phyloP scores from a whole-genome alignment of 2,329 filamentous ascomycete genomes.

The Orbilia oligospora region DNA sequence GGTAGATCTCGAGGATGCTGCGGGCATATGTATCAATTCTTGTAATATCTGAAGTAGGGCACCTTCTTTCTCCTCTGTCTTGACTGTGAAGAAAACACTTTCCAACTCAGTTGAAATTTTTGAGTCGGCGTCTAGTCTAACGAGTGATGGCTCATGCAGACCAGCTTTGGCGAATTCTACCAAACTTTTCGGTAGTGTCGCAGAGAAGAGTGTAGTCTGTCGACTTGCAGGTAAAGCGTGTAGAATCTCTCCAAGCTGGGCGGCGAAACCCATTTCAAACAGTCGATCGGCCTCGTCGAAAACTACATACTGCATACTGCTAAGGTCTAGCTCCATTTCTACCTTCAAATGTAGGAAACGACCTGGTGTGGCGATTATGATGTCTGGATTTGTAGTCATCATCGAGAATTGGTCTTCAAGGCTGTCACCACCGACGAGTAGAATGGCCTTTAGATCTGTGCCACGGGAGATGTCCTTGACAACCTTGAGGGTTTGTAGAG shows the following conservation, averaged over 20 bases:
- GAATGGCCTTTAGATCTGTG: conserved; percentile 89
- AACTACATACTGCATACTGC: conserved; percentile 91
- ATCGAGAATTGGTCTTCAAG: conserved; percentile 93
- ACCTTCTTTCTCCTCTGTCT: conserved; percentile 93
- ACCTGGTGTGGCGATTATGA: conserved; percentile 92
- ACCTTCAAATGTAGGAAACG: conserved; percentile 97
- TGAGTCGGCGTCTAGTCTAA: conserved; percentile 91
- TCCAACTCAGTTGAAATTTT: conserved; percentile 97
- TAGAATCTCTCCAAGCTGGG: conserved; percentile 92
- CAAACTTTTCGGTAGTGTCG: conserved; percentile 90
- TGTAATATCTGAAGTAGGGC: conserved; percentile 89
- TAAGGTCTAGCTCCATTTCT: conserved; percentile 93
- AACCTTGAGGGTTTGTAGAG: conserved; percentile 94
- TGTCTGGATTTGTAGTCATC: conserved; percentile 93
- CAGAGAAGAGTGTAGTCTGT: conserved; percentile 94
- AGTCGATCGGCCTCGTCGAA: conserved; percentile 97
- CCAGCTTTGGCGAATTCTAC: conserved; percentile 97
- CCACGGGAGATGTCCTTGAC: conserved; percentile 93
- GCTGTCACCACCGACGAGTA: conserved; percentile 94
- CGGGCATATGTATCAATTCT: conserved; percentile 92
- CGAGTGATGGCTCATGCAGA: conserved; percentile 89
- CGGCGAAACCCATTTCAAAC: conserved; percentile 98
- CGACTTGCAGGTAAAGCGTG: conserved; percentile 85
- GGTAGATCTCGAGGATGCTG: conserved; percentile 73
- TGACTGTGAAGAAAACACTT: conserved; percentile 93